These are phyloP conservation scores for Starmerella asiatica DNA, from an alignment of 805 yeast genomes.

Conservation along the genomic window DNA sequence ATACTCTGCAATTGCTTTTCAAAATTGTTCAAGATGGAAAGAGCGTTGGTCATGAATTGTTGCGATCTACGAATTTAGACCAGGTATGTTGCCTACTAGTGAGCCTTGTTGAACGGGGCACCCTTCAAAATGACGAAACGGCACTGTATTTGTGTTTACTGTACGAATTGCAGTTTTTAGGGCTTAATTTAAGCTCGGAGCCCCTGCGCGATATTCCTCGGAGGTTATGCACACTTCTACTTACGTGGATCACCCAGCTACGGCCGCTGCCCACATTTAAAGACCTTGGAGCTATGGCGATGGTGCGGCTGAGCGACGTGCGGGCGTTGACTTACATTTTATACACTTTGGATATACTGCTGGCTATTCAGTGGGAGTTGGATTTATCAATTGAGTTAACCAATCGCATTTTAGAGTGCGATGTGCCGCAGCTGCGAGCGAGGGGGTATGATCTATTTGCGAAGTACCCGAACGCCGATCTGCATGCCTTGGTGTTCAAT, in stretches of 20 bases:
- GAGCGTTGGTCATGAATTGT: conserved; percentile 10
- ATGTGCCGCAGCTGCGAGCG: conserved; percentile 7
- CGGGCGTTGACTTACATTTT: conserved; percentile 6
- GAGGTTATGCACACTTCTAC: conserved; percentile 1
- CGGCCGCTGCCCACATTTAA: conserved; percentile 10
- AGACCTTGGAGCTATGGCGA: conserved; percentile 1
- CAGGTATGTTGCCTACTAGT: conserved; percentile 3
- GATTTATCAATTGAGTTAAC: conserved; percentile 9
- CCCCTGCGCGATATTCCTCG: background rate
- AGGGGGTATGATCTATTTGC: conserved; percentile 11
- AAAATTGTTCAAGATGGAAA: background rate
- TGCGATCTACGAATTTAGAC: background rate
- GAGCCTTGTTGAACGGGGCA: background rate
- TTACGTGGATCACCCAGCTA: conserved; percentile 3
- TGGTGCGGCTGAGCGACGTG: conserved; percentile 1
- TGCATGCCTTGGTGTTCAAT: conserved; percentile 1
- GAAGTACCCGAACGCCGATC: conserved; percentile 3
- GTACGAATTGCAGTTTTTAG: conserved; percentile 5
- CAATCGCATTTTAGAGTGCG: conserved; percentile 7
- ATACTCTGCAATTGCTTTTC: conserved; percentile 9
- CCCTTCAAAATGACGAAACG: conserved; percentile 1
- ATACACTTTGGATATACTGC: conserved; percentile 14
- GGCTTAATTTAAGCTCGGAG: background rate
- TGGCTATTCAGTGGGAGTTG: conserved; percentile 3
- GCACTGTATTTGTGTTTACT: conserved; percentile 10